Evolutionary conservation across 441 rosid genomes (phyloP).

Genomic region (Breynia disticha): DNA sequence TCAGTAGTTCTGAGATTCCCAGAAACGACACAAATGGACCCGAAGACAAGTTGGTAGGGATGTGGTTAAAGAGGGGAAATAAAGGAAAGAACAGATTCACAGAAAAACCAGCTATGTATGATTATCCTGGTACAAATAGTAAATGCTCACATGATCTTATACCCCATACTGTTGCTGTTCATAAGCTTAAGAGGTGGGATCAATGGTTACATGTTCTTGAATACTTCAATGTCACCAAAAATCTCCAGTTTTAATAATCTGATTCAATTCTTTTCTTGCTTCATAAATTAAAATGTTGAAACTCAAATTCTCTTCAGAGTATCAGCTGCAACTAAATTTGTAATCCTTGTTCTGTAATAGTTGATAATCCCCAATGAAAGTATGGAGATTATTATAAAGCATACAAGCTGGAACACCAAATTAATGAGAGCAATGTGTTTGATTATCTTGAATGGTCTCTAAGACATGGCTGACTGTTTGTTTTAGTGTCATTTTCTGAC

Average conservation of each 20-base stretch:
- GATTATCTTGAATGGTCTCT: too few species aligned
- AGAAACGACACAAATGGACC: constrained; percentile 22
- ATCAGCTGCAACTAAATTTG: too few species aligned
- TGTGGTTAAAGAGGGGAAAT: constrained; percentile 31
- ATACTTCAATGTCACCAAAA: constrained; percentile 30
- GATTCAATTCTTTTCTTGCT: too few species aligned
- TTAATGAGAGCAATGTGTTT: too few species aligned
- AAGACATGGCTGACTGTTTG: too few species aligned
- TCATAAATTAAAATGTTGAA: too few species aligned
- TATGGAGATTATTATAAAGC: too few species aligned
- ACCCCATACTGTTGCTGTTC: constrained; percentile 28
- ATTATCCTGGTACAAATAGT: constrained; percentile 35
- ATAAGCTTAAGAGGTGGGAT: constrained; percentile 34
- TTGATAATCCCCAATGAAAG: too few species aligned
- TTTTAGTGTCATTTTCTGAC: too few species aligned
- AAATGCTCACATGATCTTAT: constrained; percentile 35
- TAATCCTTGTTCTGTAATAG: too few species aligned
- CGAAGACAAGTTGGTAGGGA: constrained; percentile 37
- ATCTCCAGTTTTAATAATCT: not conserved
- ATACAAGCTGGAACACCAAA: too few species aligned
- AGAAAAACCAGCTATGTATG: constrained; percentile 33
- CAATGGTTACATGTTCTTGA: constrained; percentile 29
- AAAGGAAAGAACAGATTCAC: constrained; percentile 28
- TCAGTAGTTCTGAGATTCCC: constrained; percentile 19
- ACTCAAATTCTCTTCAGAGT: too few species aligned